These are phyloP conservation scores for Pseudogymnoascus sp. DNA, from an alignment of 2,329 filamentous ascomycete species.

Conservation along the genomic window DNA sequence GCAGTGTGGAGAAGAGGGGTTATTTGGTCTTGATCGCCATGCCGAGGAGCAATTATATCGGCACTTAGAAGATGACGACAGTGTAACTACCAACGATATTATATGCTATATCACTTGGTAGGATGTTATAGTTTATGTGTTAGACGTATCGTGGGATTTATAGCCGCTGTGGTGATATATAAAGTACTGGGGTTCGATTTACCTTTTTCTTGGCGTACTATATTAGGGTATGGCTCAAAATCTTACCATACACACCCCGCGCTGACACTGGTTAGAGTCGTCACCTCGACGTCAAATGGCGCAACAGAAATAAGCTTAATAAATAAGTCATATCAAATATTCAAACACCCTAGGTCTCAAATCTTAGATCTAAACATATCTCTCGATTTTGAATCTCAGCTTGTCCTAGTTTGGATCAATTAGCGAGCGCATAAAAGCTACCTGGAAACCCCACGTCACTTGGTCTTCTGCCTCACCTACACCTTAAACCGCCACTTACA, in stretches of 20 bases:
- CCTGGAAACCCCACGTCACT: neutral
- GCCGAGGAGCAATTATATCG: slow-evolving; percentile 11
- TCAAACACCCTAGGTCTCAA: neutral
- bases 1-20: slow-evolving; percentile 8
- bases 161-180: neutral
- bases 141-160: neutral
- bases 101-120: neutral
- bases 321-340: neutral
- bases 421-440: neutral
- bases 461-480: too few relatives aligned
- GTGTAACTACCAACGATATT: neutral
- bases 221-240: neutral
- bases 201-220: slow-evolving; percentile 7
- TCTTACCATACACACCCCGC: neutral
- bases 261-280: neutral
- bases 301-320: neutral
- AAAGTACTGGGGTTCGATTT: neutral
- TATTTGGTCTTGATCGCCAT: slow-evolving; percentile 11
- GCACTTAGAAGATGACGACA: neutral
- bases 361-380: neutral
- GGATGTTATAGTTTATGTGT: neutral
- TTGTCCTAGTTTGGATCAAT: neutral
- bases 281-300: neutral
- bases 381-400: neutral
- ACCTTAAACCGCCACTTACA: neutral